phyloP scores from a whole-genome alignment of 805 yeast species.

The Candida xiaguanensis region DNA sequence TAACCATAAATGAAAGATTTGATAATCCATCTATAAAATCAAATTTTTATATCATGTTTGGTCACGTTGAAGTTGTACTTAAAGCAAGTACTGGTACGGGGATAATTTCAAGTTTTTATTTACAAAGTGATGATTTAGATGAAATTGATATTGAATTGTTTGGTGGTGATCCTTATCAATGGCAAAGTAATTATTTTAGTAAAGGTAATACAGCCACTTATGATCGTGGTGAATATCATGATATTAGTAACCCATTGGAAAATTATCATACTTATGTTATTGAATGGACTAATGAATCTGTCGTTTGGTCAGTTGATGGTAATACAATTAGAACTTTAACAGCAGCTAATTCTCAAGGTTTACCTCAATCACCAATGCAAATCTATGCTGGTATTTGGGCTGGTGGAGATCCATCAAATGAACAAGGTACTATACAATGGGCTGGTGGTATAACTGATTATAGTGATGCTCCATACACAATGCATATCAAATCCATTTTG shows the following conservation, averaged over 20 bases:
- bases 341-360: constrained; percentile 55
- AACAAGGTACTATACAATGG: constrained; percentile 73
- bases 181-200: constrained; percentile 77
- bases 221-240: constrained; percentile 75
- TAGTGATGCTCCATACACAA: constrained; percentile 61
- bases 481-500: constrained; percentile 55
- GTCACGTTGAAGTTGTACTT: constrained; percentile 68
- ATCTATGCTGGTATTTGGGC: constrained; percentile 73
- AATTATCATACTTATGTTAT: constrained; percentile 73
- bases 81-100: constrained; percentile 79
- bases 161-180: constrained; percentile 72
- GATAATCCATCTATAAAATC: constrained; percentile 81
- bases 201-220: constrained; percentile 76
- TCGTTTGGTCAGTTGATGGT: constrained; percentile 76
- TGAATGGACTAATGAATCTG: constrained; percentile 71
- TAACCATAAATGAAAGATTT: constrained; percentile 57
- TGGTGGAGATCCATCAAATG: constrained; percentile 69
- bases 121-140: constrained; percentile 81
- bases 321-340: constrained; percentile 61
- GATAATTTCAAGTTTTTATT: constrained; percentile 72
- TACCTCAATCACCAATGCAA: constrained; percentile 89
- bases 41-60: constrained; percentile 84
- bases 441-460: constrained; percentile 76
- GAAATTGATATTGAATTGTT: constrained; percentile 88
- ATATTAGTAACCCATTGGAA: constrained; percentile 52